Conservation (phyloP, 305 asterid genomes). For the Fraxinus sp. region DNA sequence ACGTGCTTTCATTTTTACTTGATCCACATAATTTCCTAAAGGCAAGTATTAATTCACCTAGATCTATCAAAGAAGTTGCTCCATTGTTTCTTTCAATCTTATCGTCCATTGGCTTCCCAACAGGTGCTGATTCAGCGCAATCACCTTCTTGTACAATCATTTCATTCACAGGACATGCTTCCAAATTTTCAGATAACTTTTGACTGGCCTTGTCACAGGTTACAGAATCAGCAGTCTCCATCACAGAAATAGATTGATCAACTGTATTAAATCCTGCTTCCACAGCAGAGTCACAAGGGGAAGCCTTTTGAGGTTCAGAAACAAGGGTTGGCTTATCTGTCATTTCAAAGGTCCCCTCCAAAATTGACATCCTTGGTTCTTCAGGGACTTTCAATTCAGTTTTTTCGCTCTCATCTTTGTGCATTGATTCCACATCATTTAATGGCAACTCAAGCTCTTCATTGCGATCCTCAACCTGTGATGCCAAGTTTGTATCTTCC, state of each 20-base stretch:
- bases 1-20: constrained; percentile 1
- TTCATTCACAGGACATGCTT: constrained; percentile 27
- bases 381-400: constrained; percentile 30
- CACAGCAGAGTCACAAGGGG: constrained; percentile 27
- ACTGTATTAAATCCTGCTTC: constrained; percentile 29
- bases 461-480: constrained; percentile 32
- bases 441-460: constrained; percentile 32
- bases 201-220: constrained; percentile 29
- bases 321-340: constrained; percentile 33
- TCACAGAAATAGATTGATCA: constrained; percentile 32
- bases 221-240: constrained; percentile 37
- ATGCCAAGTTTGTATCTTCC: constrained; percentile 34
- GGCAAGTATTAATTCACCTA: constrained; percentile 43
- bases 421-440: constrained; percentile 21
- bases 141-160: constrained; percentile 33
- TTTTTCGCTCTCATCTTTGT: constrained; percentile 34
- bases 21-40: constrained; percentile 15
- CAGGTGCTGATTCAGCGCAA: constrained; percentile 36
- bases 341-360: constrained; percentile 28
- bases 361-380: constrained; percentile 31
- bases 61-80: constrained; percentile 29
- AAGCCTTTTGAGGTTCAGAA: constrained; percentile 33
- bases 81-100: constrained; percentile 28
- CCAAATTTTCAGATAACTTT: constrained; percentile 31
- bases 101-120: constrained; percentile 35